phyloP scores from a whole-genome alignment of 2,329 filamentous ascomycete genomes.

The Aspergillus versicolor region DNA sequence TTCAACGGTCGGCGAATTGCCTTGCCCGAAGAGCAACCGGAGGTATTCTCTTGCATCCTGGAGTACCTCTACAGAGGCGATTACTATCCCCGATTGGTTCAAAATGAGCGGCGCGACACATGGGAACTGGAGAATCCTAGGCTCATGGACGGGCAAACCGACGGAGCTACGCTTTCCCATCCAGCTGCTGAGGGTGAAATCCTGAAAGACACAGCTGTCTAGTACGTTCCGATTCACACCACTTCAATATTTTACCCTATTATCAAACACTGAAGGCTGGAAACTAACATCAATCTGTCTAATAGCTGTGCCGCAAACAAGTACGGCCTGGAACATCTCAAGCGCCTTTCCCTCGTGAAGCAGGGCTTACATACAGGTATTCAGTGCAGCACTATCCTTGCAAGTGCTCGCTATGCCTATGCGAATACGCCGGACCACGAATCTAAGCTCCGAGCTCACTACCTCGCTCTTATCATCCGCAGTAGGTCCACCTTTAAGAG shows the following conservation, averaged over 20 bases:
- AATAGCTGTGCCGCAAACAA: constrained; percentile 72
- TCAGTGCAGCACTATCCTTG: constrained; percentile 78
- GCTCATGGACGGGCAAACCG: constrained; percentile 40
- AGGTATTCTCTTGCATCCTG: constrained; percentile 85
- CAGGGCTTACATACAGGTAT: constrained; percentile 85
- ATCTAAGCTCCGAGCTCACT: constrained; percentile 87
- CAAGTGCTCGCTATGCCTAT: constrained; percentile 87
- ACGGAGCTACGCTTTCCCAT: constrained; percentile 69
- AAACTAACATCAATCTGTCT: not conserved
- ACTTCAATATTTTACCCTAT: too few relatives aligned
- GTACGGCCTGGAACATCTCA: constrained; percentile 80
- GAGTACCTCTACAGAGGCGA: constrained; percentile 94
- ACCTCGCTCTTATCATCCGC: constrained; percentile 87
- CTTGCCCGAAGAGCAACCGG: constrained; percentile 81
- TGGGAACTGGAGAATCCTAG: constrained; percentile 75
- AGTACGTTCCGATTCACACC: constrained; percentile 46
- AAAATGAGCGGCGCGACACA: constrained; percentile 75
- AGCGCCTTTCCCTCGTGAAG: constrained; percentile 80
- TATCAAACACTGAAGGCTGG: not conserved
- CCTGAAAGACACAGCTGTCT: constrained; percentile 85
- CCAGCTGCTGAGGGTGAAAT: constrained; percentile 65
- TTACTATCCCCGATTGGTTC: constrained; percentile 79
- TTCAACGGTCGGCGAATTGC: constrained; percentile 66
- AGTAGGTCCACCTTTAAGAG: constrained; percentile 86
- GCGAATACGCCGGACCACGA: constrained; percentile 84